Percentiles rank a stretch among this genome's conserved stretches.
Conservation (phyloP, 2,329 filamentous ascomycete genomes). For the Neophaeococcomyces mojaviensis region DNA sequence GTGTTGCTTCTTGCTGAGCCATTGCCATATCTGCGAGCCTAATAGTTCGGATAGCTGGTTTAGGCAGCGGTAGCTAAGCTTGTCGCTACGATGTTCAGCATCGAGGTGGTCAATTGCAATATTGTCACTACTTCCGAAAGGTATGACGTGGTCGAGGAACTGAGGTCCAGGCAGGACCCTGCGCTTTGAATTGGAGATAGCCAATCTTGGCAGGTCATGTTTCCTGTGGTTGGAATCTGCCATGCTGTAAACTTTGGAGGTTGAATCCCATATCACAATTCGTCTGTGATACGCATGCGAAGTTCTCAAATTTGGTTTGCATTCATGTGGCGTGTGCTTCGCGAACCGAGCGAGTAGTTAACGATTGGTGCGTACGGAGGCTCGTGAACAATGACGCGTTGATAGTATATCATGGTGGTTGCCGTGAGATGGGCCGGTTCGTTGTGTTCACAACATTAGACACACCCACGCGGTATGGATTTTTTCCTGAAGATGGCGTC, state of each 20-base stretch:
- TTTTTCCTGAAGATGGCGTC: too few species aligned
- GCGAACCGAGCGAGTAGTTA: too few species aligned
- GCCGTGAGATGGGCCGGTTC: too few species aligned
- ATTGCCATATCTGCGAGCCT: slow-evolving; percentile 30
- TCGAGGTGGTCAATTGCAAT: slow-evolving; percentile 59
- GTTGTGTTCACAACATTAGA: too few species aligned
- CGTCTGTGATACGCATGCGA: too few species aligned
- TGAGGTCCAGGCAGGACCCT: slow-evolving; percentile 45
- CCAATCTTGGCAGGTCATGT: slow-evolving; percentile 29
- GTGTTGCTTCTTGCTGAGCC: background rate
- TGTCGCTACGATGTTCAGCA: slow-evolving; percentile 37
- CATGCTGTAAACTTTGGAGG: background rate
- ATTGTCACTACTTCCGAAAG: slow-evolving; percentile 28
- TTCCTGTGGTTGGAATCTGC: background rate
- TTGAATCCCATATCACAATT: too few species aligned
- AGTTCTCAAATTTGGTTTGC: too few species aligned
- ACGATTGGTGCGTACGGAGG: too few species aligned
- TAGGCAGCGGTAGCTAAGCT: slow-evolving; percentile 56
- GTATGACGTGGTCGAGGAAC: slow-evolving; percentile 58
- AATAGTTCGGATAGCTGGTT: slow-evolving; percentile 52
- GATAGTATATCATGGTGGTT: too few species aligned
- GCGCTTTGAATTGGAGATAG: slow-evolving; percentile 53
- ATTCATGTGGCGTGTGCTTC: too few species aligned
- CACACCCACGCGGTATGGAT: too few species aligned
- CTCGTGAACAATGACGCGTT: too few species aligned